phyloP scores from a whole-genome alignment of 805 yeast genomes.

The Lipomyces oligophaga region DNA sequence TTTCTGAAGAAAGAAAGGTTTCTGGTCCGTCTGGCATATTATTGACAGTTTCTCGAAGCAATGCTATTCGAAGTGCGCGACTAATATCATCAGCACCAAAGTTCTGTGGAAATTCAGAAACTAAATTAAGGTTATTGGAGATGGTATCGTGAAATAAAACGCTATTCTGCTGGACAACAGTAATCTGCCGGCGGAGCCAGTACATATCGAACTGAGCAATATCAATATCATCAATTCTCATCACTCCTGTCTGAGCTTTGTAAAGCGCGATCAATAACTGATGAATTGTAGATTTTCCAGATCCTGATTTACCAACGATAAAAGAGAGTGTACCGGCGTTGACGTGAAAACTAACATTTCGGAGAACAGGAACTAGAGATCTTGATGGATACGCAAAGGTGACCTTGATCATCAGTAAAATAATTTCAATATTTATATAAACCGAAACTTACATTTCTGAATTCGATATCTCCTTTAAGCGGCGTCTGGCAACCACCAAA shows the following conservation, averaged over 20 bases:
- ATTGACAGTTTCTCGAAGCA: constrained; percentile 48
- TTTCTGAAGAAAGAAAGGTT: constrained; percentile 46
- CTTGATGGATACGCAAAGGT: constrained; percentile 62
- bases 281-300: constrained; percentile 85
- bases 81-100: constrained; percentile 35
- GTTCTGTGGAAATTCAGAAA: constrained; percentile 35
- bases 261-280: constrained; percentile 62
- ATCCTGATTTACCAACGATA: constrained; percentile 83
- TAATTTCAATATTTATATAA: too few relatives aligned
- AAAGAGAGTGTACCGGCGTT: constrained; percentile 50
- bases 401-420: too few relatives aligned
- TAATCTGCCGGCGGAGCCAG: constrained; percentile 61
- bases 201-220: constrained; percentile 43
- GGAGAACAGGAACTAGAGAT: constrained; percentile 45
- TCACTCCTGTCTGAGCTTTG: constrained; percentile 48
- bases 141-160: constrained; percentile 62
- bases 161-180: constrained; percentile 70
- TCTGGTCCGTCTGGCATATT: constrained; percentile 54
- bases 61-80: constrained; percentile 52
- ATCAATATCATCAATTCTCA: constrained; percentile 54
- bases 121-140: constrained; percentile 59
- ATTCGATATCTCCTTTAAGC: constrained; percentile 48
- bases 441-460: constrained; percentile 43
- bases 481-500: too few relatives aligned
- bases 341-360: constrained; percentile 47